Base-by-base conservation (phyloP, 164 flowering plant genomes). In the Kalanchoe fedtschenkoi region DNA sequence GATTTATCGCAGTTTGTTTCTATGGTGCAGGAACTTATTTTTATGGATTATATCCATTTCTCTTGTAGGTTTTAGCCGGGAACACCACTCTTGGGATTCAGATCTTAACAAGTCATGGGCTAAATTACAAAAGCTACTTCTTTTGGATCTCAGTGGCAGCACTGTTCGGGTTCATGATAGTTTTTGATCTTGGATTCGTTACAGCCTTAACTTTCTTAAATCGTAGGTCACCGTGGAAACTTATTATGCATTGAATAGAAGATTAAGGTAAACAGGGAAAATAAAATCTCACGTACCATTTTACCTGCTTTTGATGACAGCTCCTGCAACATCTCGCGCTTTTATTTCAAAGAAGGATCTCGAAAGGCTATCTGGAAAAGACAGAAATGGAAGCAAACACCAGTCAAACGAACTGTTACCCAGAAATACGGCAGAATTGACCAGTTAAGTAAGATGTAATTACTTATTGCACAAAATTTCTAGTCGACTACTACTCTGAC, bases 91-190 rank as follows among this genome's bases (percentile, higher is more conserved):
- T 76, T 13, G 82, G 84, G 47, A 39, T 16, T 8, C 26, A 47
- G 3, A 39, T 69, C 26, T 53, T 77, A 26, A 42, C 34, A 6
- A 67, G 55, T 37, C 78, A 60, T 65, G 82, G 78, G 2, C 60
- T 78, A 34, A 55, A 71, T 61, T 80, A 70, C 62, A 61, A 64
- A 35, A 68, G 65, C 62, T 66, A 73, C 71, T 76, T 74, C 66
- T 83, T 71, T 43, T 83, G 85, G 88, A 68, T 81, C 46, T 77
- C 82, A 41, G n/a, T 81, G 10, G 85, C 71, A 22, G 78, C 81
- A 5, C 59, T 81, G 65, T 37, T 83, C 46, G 80, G 82, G 11
- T 75, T 77, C 68, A 39, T 62, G 26, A 14, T 79, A 39, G 62
- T 81, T 63, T 76, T 74, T 30, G 72, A 83, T 51, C 15, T 76